Conservation (phyloP, 1,284 basidiomycete species). For the Cutaneotrichosporon mucoides region DNA sequence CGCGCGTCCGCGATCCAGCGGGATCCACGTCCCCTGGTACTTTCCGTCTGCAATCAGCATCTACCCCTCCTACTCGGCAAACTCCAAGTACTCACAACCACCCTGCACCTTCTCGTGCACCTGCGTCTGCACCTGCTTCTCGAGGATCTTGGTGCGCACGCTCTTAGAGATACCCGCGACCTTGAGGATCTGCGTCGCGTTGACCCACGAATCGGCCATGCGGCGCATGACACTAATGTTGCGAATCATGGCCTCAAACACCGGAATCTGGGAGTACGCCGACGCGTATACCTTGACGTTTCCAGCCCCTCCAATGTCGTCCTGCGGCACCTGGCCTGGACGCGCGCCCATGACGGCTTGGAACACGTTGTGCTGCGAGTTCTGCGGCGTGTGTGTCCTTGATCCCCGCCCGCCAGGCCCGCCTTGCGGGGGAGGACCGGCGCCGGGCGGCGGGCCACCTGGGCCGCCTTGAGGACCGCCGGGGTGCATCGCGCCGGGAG, state of each 20-base stretch:
- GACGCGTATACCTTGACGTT: slow-evolving; percentile 45
- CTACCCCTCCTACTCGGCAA: too few species aligned
- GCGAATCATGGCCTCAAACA: slow-evolving; percentile 94
- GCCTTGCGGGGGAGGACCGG: too few species aligned
- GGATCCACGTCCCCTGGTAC: slow-evolving; percentile 99
- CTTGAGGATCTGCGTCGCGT: slow-evolving; percentile 98
- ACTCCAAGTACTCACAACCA: slow-evolving; percentile 70
- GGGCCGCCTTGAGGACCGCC: too few species aligned
- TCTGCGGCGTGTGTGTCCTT: slow-evolving; percentile 13
- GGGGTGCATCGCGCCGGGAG: background rate
- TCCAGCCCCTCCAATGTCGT: slow-evolving; percentile 22
- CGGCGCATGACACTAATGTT: slow-evolving; percentile 98
- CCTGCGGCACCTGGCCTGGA: slow-evolving; percentile 37
- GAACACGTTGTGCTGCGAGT: slow-evolving; percentile 33
- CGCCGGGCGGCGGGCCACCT: too few species aligned
- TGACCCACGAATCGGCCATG: slow-evolving; percentile 75
- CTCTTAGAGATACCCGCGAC: slow-evolving; percentile 98
- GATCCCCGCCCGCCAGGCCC: background rate
- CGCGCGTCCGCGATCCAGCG: slow-evolving; percentile 81
- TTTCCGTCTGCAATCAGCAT: slow-evolving; percentile 65
- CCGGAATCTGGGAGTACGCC: slow-evolving; percentile 52
- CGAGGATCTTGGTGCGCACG: slow-evolving; percentile 91
- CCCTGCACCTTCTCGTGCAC: slow-evolving; percentile 99
- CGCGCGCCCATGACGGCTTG: slow-evolving; percentile 41
- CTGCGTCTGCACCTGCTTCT: slow-evolving; percentile 93